These are phyloP conservation scores for Exophiala sideris DNA, from an alignment of 2,329 filamentous ascomycete species.

Conservation along the genomic window DNA sequence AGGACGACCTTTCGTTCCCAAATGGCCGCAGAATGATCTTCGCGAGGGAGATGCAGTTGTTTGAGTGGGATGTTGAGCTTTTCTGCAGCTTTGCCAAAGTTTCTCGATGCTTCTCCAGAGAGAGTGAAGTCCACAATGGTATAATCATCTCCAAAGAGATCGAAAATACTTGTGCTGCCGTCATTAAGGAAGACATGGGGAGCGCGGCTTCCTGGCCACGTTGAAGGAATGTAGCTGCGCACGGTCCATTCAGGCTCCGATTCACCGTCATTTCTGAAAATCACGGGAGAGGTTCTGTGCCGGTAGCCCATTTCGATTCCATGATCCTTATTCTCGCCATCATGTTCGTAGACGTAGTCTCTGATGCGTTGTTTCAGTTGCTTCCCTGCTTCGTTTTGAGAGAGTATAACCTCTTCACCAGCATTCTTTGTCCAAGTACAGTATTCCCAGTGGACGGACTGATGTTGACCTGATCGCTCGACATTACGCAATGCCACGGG, in stretches of 20 bases:
- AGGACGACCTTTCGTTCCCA: neutral
- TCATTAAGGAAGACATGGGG: slow-evolving; percentile 34
- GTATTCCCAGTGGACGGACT: slow-evolving; percentile 29
- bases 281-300: slow-evolving; percentile 17
- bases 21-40: neutral
- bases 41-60: neutral
- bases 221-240: slow-evolving; percentile 29
- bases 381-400: neutral
- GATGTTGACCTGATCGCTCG: slow-evolving; percentile 26
- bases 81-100: neutral
- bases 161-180: slow-evolving; percentile 27
- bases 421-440: neutral
- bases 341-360: neutral
- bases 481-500: slow-evolving; percentile 31
- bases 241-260: slow-evolving; percentile 19
- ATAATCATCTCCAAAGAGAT: slow-evolving; percentile 24
- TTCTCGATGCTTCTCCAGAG: neutral
- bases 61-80: neutral
- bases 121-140: slow-evolving; percentile 17
- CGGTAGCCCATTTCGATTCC: slow-evolving; percentile 28
- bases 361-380: no score
- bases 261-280: slow-evolving; percentile 14
- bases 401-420: slow-evolving; percentile 1
- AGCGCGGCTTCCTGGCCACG: slow-evolving; percentile 31
- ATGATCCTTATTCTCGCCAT: slow-evolving; percentile 16